These are phyloP conservation scores for Hippophae rhamnoides DNA, from an alignment of 306 rosid species.

Conservation along the genomic window DNA sequence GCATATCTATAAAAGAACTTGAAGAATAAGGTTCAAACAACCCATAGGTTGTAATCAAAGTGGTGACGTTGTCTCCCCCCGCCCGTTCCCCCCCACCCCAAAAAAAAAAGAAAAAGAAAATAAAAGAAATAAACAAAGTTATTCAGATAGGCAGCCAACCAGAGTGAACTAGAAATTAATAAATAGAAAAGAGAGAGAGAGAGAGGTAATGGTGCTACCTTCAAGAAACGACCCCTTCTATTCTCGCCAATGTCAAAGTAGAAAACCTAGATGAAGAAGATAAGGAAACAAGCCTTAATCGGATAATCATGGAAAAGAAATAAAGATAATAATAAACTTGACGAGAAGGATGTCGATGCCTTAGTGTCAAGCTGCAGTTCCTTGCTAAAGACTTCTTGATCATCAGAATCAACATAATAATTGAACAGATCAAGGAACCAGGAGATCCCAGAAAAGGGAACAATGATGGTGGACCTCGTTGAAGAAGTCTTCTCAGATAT, in stretches of 20 bases:
- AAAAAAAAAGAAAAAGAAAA: no score
- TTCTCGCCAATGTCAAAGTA: conserved; percentile 99
- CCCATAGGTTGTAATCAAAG: no score
- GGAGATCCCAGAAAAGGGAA: conserved; percentile 90
- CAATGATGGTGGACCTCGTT: conserved; percentile 98
- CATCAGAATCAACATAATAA: conserved; percentile 87
- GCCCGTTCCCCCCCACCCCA: no score
- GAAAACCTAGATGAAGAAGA: conserved; percentile 48
- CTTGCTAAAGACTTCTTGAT: conserved; percentile 90
- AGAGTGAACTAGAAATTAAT: neutral
- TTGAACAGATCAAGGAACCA: conserved; percentile 99
- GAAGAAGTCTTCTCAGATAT: conserved; percentile 98
- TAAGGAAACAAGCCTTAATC: neutral
- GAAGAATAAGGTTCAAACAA: no score
- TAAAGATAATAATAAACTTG: neutral
- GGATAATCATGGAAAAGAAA: neutral
- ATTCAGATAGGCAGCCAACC: neutral
- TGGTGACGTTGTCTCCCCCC: no score
- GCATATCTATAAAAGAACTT: no score
- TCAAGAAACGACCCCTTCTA: conserved; percentile 97
- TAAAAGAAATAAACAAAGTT: no score
- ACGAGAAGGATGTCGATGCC: conserved; percentile 22
- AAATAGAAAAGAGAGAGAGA: neutral
- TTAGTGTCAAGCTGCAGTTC: conserved; percentile 97
- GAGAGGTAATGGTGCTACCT: conserved; percentile 28